Evolutionary conservation across 208 protist species (phyloP).

Genomic region (Vickermania spadyakhi): DNA sequence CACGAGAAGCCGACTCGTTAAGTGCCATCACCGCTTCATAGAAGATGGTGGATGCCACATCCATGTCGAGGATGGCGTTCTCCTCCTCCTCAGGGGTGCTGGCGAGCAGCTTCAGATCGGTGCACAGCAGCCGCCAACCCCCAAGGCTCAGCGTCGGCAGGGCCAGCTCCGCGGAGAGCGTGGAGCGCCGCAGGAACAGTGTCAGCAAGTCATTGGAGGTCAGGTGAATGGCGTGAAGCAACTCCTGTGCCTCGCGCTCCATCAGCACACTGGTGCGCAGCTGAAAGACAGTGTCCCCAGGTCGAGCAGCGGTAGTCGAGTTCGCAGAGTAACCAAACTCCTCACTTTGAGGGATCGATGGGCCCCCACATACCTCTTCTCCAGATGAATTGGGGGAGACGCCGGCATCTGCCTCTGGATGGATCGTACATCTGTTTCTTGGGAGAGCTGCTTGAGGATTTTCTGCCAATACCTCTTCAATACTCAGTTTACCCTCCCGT

Average conservation of each 20-base stretch:
- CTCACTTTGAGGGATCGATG: not conserved
- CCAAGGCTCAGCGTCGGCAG: slow-evolving; percentile 71
- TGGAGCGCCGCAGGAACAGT: slow-evolving; percentile 48
- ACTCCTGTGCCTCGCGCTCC: slow-evolving; percentile 12
- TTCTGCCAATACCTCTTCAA: not conserved
- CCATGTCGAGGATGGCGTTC: slow-evolving; percentile 24
- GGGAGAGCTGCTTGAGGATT: not conserved
- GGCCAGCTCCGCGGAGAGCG: slow-evolving; percentile 44
- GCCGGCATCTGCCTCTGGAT: not conserved
- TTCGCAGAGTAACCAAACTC: no score
- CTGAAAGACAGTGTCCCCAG: not conserved
- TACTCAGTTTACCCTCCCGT: not conserved
- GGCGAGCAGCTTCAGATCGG: slow-evolving; percentile 42
- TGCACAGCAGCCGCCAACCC: slow-evolving; percentile 67
- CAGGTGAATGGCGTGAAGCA: slow-evolving; percentile 18
- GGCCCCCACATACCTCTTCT: not conserved
- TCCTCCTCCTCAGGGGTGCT: slow-evolving; percentile 12
- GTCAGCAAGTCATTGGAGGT: slow-evolving; percentile 40
- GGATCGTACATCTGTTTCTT: no score
- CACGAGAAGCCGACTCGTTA: not conserved
- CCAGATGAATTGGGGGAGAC: not conserved
- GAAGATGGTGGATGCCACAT: slow-evolving; percentile 48
- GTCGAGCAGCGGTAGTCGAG: no score
- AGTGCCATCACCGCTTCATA: slow-evolving; percentile 22
- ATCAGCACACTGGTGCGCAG: slow-evolving; percentile 5